Base-by-base conservation (phyloP, 2,329 filamentous ascomycete species). In the Cercospora sp. region DNA sequence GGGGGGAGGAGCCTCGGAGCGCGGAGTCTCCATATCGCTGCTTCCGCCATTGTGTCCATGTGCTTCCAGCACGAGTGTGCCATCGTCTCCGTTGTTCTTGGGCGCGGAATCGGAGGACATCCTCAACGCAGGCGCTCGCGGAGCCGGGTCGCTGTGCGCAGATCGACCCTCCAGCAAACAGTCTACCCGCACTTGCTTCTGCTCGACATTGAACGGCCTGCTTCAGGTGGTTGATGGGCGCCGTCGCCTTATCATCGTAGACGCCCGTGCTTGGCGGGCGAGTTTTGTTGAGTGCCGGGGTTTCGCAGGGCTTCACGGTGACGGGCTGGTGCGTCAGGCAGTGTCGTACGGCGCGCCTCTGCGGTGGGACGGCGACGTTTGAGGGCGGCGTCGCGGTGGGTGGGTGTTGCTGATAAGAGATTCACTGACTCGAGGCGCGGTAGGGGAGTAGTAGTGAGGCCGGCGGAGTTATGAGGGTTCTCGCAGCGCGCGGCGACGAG, bases 1-100 rank as follows among this genome's bases (percentile, higher is more conserved):
- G 20, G 77, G 77, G 18, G 77, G 77, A 63, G 80, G 80, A 58
- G 78, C 69, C 72, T 81, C 81, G 5, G 80, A 80, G 66, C 79
- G 78, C 59, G 80, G 79, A 69, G 73, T 75, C 74, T 80, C 79
- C 40, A 74, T 70, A 65, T 80, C 76, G 42, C 75, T 75, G 69
- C 69, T 59, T 68, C 57, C 26, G 51, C 62, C 61, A 63, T 57
- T 65, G 58, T 69, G 67, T 63, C 58, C 69, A 65, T 28, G 31
- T 23, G 45, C 42, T n/a, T 26, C 45, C 31, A 26, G 20, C 48
- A 33, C 45, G 30, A 40, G 61, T 18, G 12, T 16, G 13, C 28
- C 61, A 28, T 63, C 26, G 28, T 69, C 45, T 57, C 59, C 64
- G 58, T 63, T 60, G 63, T 69, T 69, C 63, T 70, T 62, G 31